These are phyloP conservation scores for Botrytis porri DNA, from an alignment of 2,329 filamentous ascomycete species.

Conservation along the genomic window DNA sequence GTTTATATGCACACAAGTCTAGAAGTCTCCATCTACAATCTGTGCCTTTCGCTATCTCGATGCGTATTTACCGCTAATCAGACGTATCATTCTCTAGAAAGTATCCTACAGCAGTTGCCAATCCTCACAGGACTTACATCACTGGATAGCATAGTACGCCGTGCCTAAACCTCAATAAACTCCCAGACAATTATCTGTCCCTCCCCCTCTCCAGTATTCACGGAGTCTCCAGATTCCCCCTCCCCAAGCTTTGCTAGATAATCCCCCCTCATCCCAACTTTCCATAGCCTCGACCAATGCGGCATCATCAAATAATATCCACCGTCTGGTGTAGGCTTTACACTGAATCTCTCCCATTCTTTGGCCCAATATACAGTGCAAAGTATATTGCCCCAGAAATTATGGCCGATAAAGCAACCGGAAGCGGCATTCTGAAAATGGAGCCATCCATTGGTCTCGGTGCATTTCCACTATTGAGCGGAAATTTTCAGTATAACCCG, in stretches of 20 bases:
- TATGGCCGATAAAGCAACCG: slow-evolving; percentile 1
- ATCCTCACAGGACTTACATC: too few species aligned
- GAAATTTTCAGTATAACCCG: not conserved
- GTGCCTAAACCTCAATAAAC: not conserved
- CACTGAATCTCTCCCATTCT: not conserved
- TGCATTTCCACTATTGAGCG: slow-evolving; percentile 4
- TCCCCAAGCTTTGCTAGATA: not conserved
- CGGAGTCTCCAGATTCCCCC: not conserved
- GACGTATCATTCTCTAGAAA: not conserved
- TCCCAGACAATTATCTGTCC: not conserved
- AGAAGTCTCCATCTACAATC: not conserved
- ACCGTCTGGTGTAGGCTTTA: not conserved
- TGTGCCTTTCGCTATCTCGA: not conserved
- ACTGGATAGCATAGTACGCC: not conserved
- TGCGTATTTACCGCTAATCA: not conserved
- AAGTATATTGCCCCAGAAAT: not conserved
- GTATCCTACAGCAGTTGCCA: not conserved
- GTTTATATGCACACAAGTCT: not conserved
- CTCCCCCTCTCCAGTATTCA: not conserved
- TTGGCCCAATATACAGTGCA: not conserved
- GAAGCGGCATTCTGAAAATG: slow-evolving; percentile 9
- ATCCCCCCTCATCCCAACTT: not conserved
- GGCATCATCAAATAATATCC: slow-evolving; percentile 4
- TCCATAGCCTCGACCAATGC: slow-evolving; percentile 3
- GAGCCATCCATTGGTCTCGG: not conserved